phyloP scores from a whole-genome alignment of 1,284 basidiomycete species.

The Marasmius oreades region DNA sequence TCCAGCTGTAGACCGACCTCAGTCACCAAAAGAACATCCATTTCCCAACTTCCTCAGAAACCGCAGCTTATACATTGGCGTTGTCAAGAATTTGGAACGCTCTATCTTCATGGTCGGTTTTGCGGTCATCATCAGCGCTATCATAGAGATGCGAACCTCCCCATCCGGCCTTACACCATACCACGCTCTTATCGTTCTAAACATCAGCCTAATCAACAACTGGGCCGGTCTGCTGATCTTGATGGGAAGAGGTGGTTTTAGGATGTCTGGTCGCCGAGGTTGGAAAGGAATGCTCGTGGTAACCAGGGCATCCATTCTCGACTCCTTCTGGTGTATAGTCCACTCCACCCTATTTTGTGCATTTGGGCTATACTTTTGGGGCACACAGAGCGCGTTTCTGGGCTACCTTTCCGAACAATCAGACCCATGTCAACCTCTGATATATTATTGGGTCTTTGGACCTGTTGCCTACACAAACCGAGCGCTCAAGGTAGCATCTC shows the following conservation, averaged over 20 bases:
- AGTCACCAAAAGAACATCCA: too few species aligned
- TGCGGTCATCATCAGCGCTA: not conserved
- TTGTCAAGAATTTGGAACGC: not conserved
- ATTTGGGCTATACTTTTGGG: not conserved
- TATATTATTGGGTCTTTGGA: not conserved
- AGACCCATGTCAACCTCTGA: not conserved
- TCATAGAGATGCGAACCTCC: not conserved
- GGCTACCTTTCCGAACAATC: not conserved
- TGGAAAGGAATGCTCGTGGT: too few species aligned
- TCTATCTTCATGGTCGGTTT: not conserved
- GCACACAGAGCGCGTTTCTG: not conserved
- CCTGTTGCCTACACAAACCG: not conserved
- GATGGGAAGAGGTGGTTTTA: not conserved
- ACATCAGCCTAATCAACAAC: not conserved
- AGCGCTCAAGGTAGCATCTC: not conserved
- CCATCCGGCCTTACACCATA: not conserved
- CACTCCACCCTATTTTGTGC: not conserved
- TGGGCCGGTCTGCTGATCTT: not conserved
- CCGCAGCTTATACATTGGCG: not conserved
- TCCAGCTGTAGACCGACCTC: too few species aligned
- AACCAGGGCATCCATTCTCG: too few species aligned
- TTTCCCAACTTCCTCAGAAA: not conserved
- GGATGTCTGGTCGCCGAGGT: too few species aligned
- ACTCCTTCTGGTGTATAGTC: not conserved
- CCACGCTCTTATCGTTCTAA: not conserved